Evolutionary conservation across 108 stramenopile species (phyloP).

Genomic region (Cyclotella cryptica): DNA sequence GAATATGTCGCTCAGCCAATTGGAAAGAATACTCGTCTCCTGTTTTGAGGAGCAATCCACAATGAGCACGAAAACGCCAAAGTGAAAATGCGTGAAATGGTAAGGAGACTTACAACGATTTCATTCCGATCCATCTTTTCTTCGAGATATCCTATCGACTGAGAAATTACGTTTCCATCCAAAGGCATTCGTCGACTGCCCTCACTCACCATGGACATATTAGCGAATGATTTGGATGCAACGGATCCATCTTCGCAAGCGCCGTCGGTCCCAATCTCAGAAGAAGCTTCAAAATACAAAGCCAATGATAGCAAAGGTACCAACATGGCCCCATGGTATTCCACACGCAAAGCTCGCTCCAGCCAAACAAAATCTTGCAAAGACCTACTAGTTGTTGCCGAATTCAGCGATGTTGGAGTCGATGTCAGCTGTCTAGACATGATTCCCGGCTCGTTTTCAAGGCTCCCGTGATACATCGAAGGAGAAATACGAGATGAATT

Average conservation of each 20-base stretch:
- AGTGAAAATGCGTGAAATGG: too few relatives aligned
- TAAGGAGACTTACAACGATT: slow-evolving; percentile 22
- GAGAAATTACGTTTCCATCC: slow-evolving; percentile 29
- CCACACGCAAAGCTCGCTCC: slow-evolving; percentile 68
- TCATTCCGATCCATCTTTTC: slow-evolving; percentile 51
- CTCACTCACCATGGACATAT: slow-evolving; percentile 12
- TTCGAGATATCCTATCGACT: slow-evolving; percentile 37
- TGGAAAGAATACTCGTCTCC: slow-evolving; percentile 53
- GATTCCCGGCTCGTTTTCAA: background rate
- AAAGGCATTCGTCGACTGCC: background rate
- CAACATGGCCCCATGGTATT: slow-evolving; percentile 76
- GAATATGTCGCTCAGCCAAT: slow-evolving; percentile 82
- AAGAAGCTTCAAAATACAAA: slow-evolving; percentile 41
- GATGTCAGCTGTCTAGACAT: slow-evolving; percentile 1
- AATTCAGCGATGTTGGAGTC: slow-evolving; percentile 45
- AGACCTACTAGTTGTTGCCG: slow-evolving; percentile 61
- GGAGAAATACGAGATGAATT: background rate
- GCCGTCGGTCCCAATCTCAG: background rate
- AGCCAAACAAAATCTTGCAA: slow-evolving; percentile 84
- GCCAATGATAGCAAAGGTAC: slow-evolving; percentile 67
- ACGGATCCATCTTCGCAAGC: slow-evolving; percentile 10
- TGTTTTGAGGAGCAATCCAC: too few relatives aligned
- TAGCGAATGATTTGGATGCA: slow-evolving; percentile 8
- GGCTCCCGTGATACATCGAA: background rate
- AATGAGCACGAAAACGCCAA: too few relatives aligned